phyloP scores from a whole-genome alignment of 2,329 filamentous ascomycete species.

The Trichoderma pleuroti region DNA sequence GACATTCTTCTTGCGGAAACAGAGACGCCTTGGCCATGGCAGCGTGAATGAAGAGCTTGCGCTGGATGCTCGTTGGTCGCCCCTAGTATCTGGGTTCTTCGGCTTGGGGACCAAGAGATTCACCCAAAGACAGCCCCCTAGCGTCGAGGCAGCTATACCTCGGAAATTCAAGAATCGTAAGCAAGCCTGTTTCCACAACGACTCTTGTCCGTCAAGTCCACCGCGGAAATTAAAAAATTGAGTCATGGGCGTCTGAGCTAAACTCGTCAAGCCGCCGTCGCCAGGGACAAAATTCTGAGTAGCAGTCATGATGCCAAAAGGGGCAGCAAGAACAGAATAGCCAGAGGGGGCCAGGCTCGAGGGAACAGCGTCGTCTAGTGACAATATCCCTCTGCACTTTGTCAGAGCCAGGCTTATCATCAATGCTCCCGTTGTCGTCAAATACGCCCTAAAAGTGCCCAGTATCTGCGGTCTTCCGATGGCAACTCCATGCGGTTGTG shows the following conservation, averaged over 20 bases:
- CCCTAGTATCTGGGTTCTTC: slow-evolving; percentile 41
- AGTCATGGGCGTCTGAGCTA: slow-evolving; percentile 52
- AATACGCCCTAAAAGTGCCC: slow-evolving; percentile 51
- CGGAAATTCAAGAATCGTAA: slow-evolving; percentile 49
- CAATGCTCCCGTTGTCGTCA: slow-evolving; percentile 55
- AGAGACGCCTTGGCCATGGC: slow-evolving; percentile 53
- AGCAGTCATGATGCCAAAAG: slow-evolving; percentile 44
- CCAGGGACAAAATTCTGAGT: slow-evolving; percentile 24
- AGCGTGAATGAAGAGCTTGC: slow-evolving; percentile 39
- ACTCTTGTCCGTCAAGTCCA: slow-evolving; percentile 40
- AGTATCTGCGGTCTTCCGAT: slow-evolving; percentile 33
- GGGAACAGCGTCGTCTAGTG: slow-evolving; percentile 43
- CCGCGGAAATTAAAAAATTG: slow-evolving; percentile 44
- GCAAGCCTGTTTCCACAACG: slow-evolving; percentile 49
- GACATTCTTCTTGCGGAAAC: slow-evolving; percentile 49
- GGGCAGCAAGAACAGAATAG: slow-evolving; percentile 50
- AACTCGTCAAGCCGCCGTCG: slow-evolving; percentile 33
- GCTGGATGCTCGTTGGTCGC: slow-evolving; percentile 39
- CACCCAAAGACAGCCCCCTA: slow-evolving; percentile 49
- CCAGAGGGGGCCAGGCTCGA: slow-evolving; percentile 40
- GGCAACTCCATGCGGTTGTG: slow-evolving; percentile 22
- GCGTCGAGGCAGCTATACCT: slow-evolving; percentile 43
- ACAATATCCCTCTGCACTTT: slow-evolving; percentile 45
- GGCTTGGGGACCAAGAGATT: slow-evolving; percentile 47
- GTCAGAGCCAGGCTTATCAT: slow-evolving; percentile 49